phyloP scores from a whole-genome alignment of 306 rosid genomes.

The Echinosophora koreensis region DNA sequence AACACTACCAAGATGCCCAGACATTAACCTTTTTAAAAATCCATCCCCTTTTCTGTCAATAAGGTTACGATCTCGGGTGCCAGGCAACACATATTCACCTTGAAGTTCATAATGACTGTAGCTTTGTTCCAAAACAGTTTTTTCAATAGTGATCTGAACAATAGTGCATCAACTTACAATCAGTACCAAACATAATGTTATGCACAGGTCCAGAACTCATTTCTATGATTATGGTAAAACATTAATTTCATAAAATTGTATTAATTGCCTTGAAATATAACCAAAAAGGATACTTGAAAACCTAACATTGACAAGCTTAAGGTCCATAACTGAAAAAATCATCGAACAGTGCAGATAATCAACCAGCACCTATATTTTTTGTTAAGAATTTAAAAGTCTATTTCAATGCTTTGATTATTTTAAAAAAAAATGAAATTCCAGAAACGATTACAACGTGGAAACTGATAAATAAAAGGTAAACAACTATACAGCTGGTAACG shows the following conservation, averaged over 20 bases:
- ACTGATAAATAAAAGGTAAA: not conserved
- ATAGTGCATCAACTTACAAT: slow-evolving; percentile 43
- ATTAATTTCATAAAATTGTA: slow-evolving; percentile 10
- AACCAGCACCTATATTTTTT: not conserved
- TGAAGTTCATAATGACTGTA: slow-evolving; percentile 94
- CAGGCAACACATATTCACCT: slow-evolving; percentile 95
- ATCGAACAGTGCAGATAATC: slow-evolving; percentile 27
- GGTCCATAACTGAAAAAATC: slow-evolving; percentile 18
- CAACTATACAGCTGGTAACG: slow-evolving; percentile 16
- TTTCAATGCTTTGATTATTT: slow-evolving; percentile 9
- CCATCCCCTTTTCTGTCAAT: slow-evolving; percentile 64
- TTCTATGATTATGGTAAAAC: slow-evolving; percentile 2
- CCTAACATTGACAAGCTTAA: slow-evolving; percentile 11
- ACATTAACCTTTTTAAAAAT: slow-evolving; percentile 63
- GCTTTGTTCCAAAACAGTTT: slow-evolving; percentile 86
- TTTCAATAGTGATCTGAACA: slow-evolving; percentile 88
- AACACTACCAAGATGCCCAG: slow-evolving; percentile 81
- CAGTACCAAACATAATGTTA: slow-evolving; percentile 28
- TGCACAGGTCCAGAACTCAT: not conserved
- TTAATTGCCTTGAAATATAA: not conserved
- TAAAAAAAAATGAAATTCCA: slow-evolving; percentile 10
- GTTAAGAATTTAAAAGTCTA: not conserved
- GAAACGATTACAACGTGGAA: slow-evolving; percentile 5
- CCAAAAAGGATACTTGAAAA: slow-evolving; percentile 3
- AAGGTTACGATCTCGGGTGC: slow-evolving; percentile 67